These are phyloP conservation scores for Xylaria digitata DNA, from an alignment of 2,329 filamentous ascomycete genomes.

Conservation along the genomic window DNA sequence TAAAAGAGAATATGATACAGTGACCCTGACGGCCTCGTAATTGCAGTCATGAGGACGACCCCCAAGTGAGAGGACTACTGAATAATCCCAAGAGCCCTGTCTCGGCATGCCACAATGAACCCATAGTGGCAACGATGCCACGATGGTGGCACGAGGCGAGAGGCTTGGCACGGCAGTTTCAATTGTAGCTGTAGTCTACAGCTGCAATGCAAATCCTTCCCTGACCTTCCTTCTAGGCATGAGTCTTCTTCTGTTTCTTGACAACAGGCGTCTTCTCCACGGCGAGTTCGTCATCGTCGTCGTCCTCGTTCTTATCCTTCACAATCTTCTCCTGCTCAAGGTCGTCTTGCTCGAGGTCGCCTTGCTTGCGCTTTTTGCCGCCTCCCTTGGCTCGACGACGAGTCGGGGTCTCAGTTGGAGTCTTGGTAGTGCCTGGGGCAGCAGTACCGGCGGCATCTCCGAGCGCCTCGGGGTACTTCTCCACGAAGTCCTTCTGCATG, in stretches of 20 bases:
- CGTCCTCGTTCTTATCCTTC: background rate
- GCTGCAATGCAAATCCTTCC: background rate
- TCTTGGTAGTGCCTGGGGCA: background rate
- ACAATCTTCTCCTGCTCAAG: background rate
- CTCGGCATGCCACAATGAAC: background rate
- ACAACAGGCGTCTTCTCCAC: slow-evolving; percentile 5
- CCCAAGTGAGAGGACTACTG: background rate
- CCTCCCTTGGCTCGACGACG: background rate
- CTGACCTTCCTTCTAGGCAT: background rate
- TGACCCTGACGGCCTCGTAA: slow-evolving; percentile 15
- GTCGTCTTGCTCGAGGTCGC: background rate
- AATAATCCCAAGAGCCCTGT: background rate
- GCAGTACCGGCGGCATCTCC: background rate
- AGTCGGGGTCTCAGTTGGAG: background rate
- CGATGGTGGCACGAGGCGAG: background rate
- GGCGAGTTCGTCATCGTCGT: background rate
- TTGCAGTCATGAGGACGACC: background rate
- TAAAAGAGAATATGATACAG: slow-evolving; percentile 1
- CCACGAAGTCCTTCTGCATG: slow-evolving; percentile 21
- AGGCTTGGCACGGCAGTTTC: background rate
- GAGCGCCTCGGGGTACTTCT: background rate
- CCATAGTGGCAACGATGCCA: background rate
- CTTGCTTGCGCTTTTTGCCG: slow-evolving; percentile 9
- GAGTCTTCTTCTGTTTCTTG: slow-evolving; percentile 25
- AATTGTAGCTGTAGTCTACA: slow-evolving; percentile 3